Conservation (phyloP, 495 filamentous ascomycete genomes). For the Podospora pseudopauciseta region DNA sequence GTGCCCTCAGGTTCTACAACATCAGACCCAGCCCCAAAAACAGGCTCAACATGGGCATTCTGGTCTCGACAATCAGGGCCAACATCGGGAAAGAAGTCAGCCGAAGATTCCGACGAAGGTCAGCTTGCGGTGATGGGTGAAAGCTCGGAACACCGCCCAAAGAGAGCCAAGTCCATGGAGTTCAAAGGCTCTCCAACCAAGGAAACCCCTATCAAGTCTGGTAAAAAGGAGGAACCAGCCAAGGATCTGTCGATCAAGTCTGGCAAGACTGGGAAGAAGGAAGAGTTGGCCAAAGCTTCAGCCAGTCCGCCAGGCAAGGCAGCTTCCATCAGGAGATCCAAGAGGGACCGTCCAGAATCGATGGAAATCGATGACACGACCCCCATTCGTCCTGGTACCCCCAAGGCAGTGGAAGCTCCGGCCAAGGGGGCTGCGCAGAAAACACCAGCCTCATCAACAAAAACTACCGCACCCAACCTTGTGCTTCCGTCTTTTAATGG, state of each 20-base stretch:
- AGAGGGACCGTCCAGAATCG: slow-evolving; percentile 47
- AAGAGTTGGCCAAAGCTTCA: slow-evolving; percentile 13
- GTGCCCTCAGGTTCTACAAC: slow-evolving; percentile 16
- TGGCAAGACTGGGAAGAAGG: slow-evolving; percentile 27
- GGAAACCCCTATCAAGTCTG: slow-evolving; percentile 32
- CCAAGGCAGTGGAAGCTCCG: slow-evolving; percentile 33
- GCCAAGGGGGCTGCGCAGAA: slow-evolving; percentile 25
- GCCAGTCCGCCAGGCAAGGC: not conserved
- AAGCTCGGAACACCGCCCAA: slow-evolving; percentile 59
- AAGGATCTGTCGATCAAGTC: slow-evolving; percentile 37
- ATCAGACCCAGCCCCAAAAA: slow-evolving; percentile 33
- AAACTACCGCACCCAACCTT: slow-evolving; percentile 53
- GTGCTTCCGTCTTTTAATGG: slow-evolving; percentile 64
- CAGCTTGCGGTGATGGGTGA: slow-evolving; percentile 69
- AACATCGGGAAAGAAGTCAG: slow-evolving; percentile 34
- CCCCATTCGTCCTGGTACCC: slow-evolving; percentile 32
- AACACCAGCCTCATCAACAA: slow-evolving; percentile 31
- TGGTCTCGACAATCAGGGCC: slow-evolving; percentile 66
- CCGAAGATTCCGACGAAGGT: slow-evolving; percentile 40
- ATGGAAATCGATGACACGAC: slow-evolving; percentile 45
- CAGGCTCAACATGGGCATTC: slow-evolving; percentile 77
- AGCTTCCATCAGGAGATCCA: slow-evolving; percentile 40
- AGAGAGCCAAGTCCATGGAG: slow-evolving; percentile 55
- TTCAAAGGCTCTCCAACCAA: slow-evolving; percentile 41
- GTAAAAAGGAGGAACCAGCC: slow-evolving; percentile 28